phyloP scores from a whole-genome alignment of 352 stramenopile genomes.

The Globisporangium abappressorium region DNA sequence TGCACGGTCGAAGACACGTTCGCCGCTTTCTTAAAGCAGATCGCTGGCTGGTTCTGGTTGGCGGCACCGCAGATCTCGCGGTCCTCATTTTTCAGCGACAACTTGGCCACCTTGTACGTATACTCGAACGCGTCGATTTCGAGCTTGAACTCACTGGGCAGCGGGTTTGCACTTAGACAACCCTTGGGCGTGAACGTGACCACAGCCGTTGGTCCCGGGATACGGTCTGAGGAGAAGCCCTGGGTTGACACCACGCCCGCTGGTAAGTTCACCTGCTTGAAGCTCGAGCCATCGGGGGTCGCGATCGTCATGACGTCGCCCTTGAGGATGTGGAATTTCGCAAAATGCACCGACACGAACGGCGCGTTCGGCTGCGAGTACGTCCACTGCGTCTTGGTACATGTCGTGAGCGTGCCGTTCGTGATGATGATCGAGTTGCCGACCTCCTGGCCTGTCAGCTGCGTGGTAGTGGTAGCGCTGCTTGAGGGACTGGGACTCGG shows the following conservation, averaged over 20 bases:
- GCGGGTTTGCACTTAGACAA: neutral
- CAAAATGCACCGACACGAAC: constrained; percentile 47
- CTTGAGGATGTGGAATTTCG: constrained; percentile 27
- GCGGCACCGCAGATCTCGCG: constrained; percentile 28
- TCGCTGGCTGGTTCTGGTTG: constrained; percentile 31
- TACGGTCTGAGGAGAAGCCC: constrained; percentile 30
- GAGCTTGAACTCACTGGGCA: constrained; percentile 24
- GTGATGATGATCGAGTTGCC: constrained; percentile 30
- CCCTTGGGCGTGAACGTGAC: constrained; percentile 27
- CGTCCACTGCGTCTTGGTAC: constrained; percentile 17
- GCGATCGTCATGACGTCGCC: constrained; percentile 29
- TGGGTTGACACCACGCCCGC: constrained; percentile 16
- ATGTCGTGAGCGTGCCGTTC: constrained; percentile 31
- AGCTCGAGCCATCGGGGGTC: constrained; percentile 17
- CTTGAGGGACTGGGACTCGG: neutral
- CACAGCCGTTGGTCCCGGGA: constrained; percentile 25
- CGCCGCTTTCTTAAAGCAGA: constrained; percentile 32
- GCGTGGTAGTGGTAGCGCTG: neutral
- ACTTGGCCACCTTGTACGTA: constrained; percentile 15
- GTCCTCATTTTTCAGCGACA: constrained; percentile 13
- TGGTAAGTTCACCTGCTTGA: constrained; percentile 19
- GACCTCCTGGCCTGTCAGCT: constrained; percentile 26
- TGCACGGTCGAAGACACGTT: constrained; percentile 21
- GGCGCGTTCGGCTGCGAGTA: constrained; percentile 26
- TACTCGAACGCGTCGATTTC: constrained; percentile 33